Base-by-base conservation (phyloP, 768 basidiomycete species). In the Russula sp. region DNA sequence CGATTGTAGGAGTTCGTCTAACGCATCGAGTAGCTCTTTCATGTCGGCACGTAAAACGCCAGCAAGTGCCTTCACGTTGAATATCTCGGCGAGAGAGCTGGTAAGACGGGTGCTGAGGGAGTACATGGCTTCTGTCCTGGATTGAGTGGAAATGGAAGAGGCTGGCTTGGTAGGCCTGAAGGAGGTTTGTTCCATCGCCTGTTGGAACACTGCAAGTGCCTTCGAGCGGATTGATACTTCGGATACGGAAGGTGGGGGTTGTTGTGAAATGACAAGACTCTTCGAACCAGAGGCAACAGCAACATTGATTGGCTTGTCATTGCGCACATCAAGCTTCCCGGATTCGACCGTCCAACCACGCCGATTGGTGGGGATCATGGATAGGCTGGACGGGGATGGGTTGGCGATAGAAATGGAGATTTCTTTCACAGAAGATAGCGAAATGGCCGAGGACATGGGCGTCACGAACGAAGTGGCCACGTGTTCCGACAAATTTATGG, bases 11-110 rank as follows among this genome's bases (percentile, higher is more conserved):
- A 88, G 78, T 0, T 79, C 83, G 67, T 88, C 86, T 34, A 88
- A 76, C 4, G 84, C 84, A 28, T 82, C 81, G 38, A 83, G 71
- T 22, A 88, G 75, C 66, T 87, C 86, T 24, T 79, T 76, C 57
- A 86, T 72, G 62, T 88, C 86, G 57, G 75, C 78, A 10, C 78
- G 77, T 24, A 85, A 73, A n/a, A 57, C 48, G 22, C 74, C 74
- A 8, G 79, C 75, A 2, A 79, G 70, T 26, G 80, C 71, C 14
- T 77, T 77, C 52, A 79, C 79, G 58, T 79, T 75, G 50, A 77
- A 81, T 44, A 77, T 76, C 44, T 83, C 84, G 14, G 84, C 79
- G 46, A 87, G 71, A 18, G 83, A 79, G 65, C 80, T 76, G 48
- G 77, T 74, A 24, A 79, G 69, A 61, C 75, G 76, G 61, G 79